Evolutionary conservation across 78 protist genomes (phyloP).

Genomic region (Cyanophora paradoxa): DNA sequence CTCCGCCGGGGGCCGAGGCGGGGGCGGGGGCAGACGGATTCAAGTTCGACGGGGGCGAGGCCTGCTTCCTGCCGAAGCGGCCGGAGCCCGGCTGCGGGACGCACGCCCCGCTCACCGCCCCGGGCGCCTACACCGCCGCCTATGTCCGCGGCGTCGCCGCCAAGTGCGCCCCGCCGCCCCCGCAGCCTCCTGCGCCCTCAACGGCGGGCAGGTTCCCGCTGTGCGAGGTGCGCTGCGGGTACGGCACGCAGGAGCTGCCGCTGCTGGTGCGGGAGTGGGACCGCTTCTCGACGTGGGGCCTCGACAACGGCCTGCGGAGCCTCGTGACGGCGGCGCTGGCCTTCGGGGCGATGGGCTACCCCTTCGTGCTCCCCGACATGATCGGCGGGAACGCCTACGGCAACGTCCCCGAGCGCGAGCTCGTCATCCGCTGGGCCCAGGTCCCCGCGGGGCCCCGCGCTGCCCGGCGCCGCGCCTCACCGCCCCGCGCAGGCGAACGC

Average conservation of each 20-base stretch:
- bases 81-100: background rate
- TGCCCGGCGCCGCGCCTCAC: too few species aligned
- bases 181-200: too few species aligned
- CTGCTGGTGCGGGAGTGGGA: slow-evolving; percentile 1
- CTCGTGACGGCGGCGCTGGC: background rate
- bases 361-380: slow-evolving; percentile 5
- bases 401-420: background rate
- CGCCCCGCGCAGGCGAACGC: background rate
- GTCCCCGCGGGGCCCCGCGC: too few species aligned
- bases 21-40: background rate
- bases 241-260: background rate
- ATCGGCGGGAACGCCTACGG: slow-evolving; percentile 12
- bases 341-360: background rate
- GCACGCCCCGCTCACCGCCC: background rate
- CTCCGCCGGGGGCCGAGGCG: background rate
- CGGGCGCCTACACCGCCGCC: background rate
- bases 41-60: slow-evolving; percentile 12
- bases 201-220: too few species aligned
- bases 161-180: too few species aligned
- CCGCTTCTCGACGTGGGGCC: background rate
- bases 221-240: background rate
- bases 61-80: background rate
- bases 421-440: background rate
- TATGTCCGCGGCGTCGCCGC: too few species aligned
- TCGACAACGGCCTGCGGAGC: background rate